Base-by-base conservation (phyloP, 768 basidiomycete genomes). In the Lactifluus hygrophoroides region DNA sequence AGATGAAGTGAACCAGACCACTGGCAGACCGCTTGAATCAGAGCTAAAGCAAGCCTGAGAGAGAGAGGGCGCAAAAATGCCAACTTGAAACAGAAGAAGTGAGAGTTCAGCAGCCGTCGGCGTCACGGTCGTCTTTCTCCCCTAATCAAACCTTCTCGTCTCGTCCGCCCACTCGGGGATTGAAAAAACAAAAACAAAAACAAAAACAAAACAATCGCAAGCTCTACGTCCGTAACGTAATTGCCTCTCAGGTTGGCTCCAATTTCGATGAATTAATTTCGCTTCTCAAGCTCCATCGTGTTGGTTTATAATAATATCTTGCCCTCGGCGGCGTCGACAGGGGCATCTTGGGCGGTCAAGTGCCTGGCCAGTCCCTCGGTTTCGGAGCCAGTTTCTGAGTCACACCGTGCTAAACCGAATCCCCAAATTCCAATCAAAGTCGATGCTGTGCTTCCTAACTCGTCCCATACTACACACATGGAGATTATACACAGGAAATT, bases 401-500 rank as follows among this genome's bases (percentile, higher is more conserved):
- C 59, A 56, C 54, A 28, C 13, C 40, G 27, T 3, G 25, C 50
- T 51, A 38, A n/a, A 56, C 40, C 21, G 9, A 50, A 30, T 37
- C 8, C 19, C n/a, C 27, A 50, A 56, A n/a, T n/a, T n/a, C n/a
- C n/a, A n/a, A 57, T 59, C 53, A 60, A 60, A 60, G 21, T 42
- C 34, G 8, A 30, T 28, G 46, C 42, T 54, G 53, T 35, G 28
- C 58, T 56, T 56, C 47, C 52, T 38, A 53, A 40, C 38, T 40
- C 17, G 51, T 47, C 32, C 52, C 32, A 54, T 17, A 45, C 19
- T 51, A 50, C 48, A 51, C 59, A 14, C 59, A 60, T 60, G 59
- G 59, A 60, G 59, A 32, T 45, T 38, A 38, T 21, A 55, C 59
- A 60, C 59, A 60, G 59, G 54, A 51, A 51, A 60, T 44, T 34